phyloP scores from a whole-genome alignment of 169 alveolate species.

The Plasmodium coatneyi region DNA sequence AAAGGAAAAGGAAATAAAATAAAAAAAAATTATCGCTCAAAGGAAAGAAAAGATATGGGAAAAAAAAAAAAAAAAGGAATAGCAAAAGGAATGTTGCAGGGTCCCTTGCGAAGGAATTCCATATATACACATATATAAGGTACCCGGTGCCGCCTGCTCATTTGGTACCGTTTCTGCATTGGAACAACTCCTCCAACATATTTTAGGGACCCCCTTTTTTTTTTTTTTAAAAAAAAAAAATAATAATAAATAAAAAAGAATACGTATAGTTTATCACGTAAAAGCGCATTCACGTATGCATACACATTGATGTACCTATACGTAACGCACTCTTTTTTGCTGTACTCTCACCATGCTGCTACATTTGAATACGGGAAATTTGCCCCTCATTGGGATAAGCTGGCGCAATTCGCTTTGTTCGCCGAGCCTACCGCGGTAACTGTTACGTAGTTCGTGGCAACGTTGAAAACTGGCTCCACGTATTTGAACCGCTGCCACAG shows the following conservation, averaged over 20 bases:
- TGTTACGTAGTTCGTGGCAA: not conserved
- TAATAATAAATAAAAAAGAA: not conserved
- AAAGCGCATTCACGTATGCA: not conserved
- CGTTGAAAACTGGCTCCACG: not conserved
- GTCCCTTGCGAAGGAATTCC: too few relatives aligned
- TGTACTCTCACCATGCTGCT: conserved; percentile 19
- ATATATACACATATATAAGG: too few relatives aligned
- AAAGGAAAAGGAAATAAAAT: too few relatives aligned
- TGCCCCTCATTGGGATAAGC: not conserved
- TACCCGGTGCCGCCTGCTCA: too few relatives aligned
- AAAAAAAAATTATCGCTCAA: too few relatives aligned
- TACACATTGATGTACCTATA: not conserved
- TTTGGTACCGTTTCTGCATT: too few relatives aligned
- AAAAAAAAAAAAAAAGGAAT: too few relatives aligned
- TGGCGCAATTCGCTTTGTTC: not conserved
- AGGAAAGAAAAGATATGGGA: too few relatives aligned
- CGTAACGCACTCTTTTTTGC: not conserved
- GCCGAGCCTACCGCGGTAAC: not conserved
- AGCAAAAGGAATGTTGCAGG: too few relatives aligned
- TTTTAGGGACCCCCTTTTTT: too few relatives aligned
- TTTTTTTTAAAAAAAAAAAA: not conserved
- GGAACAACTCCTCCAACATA: too few relatives aligned
- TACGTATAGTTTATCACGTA: not conserved
- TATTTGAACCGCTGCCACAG: not conserved
- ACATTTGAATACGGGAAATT: not conserved